Percentiles rank a stretch among this genome's conserved stretches.
Conservation (phyloP, 306 rosid genomes). For the Cucurbita argyrosperma region DNA sequence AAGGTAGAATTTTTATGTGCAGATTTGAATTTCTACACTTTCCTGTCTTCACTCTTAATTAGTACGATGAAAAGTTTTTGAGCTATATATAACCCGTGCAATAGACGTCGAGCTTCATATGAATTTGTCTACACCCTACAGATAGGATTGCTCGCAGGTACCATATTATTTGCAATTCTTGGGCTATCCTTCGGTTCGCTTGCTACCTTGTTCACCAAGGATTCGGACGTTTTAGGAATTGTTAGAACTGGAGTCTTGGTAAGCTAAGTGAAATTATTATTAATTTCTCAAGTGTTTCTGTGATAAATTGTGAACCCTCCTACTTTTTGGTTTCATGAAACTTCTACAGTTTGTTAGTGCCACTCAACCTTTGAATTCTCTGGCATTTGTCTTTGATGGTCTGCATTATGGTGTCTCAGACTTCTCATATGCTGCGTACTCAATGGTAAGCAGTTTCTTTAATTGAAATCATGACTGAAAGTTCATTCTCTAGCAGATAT, state of each 20-base stretch:
- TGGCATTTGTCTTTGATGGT: slow-evolving; percentile 83
- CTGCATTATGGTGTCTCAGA: slow-evolving; percentile 91
- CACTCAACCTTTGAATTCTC: slow-evolving; percentile 80
- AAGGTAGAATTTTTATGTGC: slow-evolving; percentile 21
- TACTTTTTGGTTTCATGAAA: slow-evolving; percentile 6
- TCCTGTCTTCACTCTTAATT: background rate
- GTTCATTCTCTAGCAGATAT: background rate
- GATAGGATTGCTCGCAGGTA: slow-evolving; percentile 65
- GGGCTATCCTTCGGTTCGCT: slow-evolving; percentile 69
- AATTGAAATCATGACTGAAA: background rate
- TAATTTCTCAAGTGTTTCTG: background rate
- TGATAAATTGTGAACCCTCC: background rate
- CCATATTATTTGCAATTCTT: slow-evolving; percentile 52
- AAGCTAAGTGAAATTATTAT: slow-evolving; percentile 14
- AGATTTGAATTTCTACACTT: background rate
- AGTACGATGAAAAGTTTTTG: background rate
- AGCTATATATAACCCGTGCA: background rate
- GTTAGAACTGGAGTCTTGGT: slow-evolving; percentile 62
- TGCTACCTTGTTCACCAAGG: slow-evolving; percentile 71
- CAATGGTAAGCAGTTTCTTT: slow-evolving; percentile 51
- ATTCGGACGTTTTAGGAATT: slow-evolving; percentile 60
- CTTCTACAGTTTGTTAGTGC: slow-evolving; percentile 59
- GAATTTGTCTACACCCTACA: slow-evolving; percentile 21
- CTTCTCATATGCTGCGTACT: slow-evolving; percentile 73
- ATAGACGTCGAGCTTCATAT: background rate